Evolutionary conservation across 345 rosid species (phyloP), one percentile per base, ranked within the genome.

Genomic region (Luvunga scandens): DNA sequence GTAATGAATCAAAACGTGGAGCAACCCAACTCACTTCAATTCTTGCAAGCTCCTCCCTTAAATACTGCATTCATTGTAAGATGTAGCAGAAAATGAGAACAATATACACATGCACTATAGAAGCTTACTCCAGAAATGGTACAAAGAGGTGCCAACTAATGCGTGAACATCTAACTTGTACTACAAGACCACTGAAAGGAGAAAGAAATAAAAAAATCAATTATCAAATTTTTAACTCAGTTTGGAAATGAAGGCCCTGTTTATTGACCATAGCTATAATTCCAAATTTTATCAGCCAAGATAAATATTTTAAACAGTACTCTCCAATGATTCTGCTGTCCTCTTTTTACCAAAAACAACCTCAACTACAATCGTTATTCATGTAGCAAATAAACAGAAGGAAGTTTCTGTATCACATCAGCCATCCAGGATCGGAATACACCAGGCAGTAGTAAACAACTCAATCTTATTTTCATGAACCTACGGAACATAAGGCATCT

Each of bases 1-100:
- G 98, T 79, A 97, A 88, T 25, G 99, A 92, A 84, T 97, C 99
- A 87, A 97, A 97, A 59, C 98, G 95, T 75, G 97, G 92, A 77
- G 89, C 91, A 70, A 93, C 91, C 99, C 99, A 97, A 81, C 87
- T 91, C 83, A 93, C 97, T 83, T 91, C 94, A 74, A 97, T 87
- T 80, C 82, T 88, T 81, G 88, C 80, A 73, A 97, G 87, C 85
- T 94, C 99, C 16, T 87, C 93, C 87, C 93, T 88, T 84, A 97
- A 89, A 80, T 91, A 91, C 99, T 97, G 91, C 75, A 78, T 68
- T 77, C 24, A 83, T 78, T 63, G 81, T 77, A 68, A 75, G 30
- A 84, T 67, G 73, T 67, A 75, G 80, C 70, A 87, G 55, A 67
- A 70, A 69, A 65, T 39, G 60, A 81, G 74, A 61, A 78, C 70